These are phyloP conservation scores for Linnemannia schmuckeri DNA, from an alignment of 192 early-diverging fungal species.

Conservation along the genomic window DNA sequence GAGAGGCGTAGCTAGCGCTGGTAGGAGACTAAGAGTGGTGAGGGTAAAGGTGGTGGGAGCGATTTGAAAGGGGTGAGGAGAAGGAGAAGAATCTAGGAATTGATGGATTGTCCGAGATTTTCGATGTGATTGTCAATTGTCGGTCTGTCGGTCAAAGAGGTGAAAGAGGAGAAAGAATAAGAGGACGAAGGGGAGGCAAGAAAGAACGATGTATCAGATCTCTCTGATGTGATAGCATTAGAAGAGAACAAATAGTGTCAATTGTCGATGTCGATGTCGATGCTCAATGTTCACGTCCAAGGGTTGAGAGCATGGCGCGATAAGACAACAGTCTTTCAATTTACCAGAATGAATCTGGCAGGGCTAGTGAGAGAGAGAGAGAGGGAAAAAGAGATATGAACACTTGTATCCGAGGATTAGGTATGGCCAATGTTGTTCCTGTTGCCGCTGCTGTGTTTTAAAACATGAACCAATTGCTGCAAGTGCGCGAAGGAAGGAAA, in stretches of 20 bases:
- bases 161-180: neutral
- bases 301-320: slow-evolving; percentile 4
- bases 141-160: neutral
- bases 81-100: neutral
- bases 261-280: neutral
- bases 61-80: neutral
- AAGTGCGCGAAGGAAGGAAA: neutral
- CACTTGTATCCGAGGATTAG: slow-evolving; percentile 1
- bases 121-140: neutral
- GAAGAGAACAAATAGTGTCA: neutral
- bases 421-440: neutral
- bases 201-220: no score
- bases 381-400: neutral
- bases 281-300: neutral
- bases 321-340: neutral
- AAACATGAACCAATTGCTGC: neutral
- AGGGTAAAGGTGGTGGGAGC: neutral
- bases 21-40: neutral
- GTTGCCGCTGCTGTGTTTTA: neutral
- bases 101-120: neutral
- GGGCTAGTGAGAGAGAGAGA: neutral
- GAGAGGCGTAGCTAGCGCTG: neutral
- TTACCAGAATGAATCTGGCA: neutral
- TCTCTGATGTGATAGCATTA: neutral
- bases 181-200: neutral